A percentile compares a stretch with the other conserved stretches of the same genome.
phyloP scores from a whole-genome alignment of 1,284 basidiomycete genomes.

The Melampsora medusae region DNA sequence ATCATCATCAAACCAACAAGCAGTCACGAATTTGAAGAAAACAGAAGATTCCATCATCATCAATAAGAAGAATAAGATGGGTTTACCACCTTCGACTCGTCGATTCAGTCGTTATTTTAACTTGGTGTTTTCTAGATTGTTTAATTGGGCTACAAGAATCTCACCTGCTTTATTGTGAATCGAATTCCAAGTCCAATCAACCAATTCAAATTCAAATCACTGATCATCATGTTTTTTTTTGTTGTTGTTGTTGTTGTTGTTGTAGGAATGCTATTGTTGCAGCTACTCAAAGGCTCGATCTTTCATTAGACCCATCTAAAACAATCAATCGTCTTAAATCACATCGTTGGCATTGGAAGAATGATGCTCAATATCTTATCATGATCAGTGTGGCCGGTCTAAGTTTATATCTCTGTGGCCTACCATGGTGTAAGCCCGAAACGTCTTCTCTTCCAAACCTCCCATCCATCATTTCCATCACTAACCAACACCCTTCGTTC shows the following conservation, averaged over 20 bases:
- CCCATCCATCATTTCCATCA: neutral
- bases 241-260: too few relatives aligned
- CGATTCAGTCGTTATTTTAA: too few relatives aligned
- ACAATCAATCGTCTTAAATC: conserved; percentile 19
- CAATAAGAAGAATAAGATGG: too few relatives aligned
- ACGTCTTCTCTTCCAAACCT: neutral
- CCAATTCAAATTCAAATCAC: neutral
- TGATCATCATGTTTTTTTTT: neutral
- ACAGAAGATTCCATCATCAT: too few relatives aligned
- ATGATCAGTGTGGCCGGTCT: conserved; percentile 36
- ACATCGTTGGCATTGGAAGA: conserved; percentile 32
- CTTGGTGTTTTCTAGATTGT: neutral
- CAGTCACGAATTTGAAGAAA: too few relatives aligned
- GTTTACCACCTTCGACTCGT: too few relatives aligned
- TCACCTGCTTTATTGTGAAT: neutral
- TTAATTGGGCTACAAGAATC: neutral
- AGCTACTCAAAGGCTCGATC: conserved; percentile 32
- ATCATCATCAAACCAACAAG: too few relatives aligned
- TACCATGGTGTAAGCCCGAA: conserved; percentile 34
- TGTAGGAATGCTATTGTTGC: conserved; percentile 29
- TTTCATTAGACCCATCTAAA: conserved; percentile 18
- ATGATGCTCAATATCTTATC: conserved; percentile 30
- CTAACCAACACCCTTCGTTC: too few relatives aligned
- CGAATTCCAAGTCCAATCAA: neutral
- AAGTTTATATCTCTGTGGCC: conserved; percentile 24